phyloP scores from a whole-genome alignment of 805 yeast genomes.

The Kregervanrija fluxuum region DNA sequence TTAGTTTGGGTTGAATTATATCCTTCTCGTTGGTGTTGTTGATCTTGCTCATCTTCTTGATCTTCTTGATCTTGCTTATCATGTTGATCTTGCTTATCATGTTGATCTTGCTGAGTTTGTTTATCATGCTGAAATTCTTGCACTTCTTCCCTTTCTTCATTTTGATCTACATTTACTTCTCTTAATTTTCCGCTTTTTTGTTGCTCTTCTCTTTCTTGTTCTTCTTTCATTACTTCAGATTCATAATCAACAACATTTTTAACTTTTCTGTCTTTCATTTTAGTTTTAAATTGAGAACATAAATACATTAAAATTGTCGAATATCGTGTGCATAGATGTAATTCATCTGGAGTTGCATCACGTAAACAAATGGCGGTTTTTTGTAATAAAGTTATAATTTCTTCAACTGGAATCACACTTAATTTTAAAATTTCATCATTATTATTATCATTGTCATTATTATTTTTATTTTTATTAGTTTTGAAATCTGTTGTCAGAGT shows the following conservation, averaged over 20 bases:
- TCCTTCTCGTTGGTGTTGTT: slow-evolving; percentile 1
- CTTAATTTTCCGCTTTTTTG: neutral
- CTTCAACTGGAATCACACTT: slow-evolving; percentile 63
- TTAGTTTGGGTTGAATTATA: neutral
- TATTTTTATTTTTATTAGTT: slow-evolving; percentile 1
- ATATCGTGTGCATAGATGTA: slow-evolving; percentile 76
- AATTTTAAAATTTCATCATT: slow-evolving; percentile 34
- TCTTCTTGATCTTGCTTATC: slow-evolving; percentile 1
- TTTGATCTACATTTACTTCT: slow-evolving; percentile 6
- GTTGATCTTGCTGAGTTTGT: slow-evolving; percentile 2
- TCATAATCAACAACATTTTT: slow-evolving; percentile 22
- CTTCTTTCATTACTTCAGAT: slow-evolving; percentile 13
- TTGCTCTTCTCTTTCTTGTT: slow-evolving; percentile 6
- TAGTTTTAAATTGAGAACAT: slow-evolving; percentile 64
- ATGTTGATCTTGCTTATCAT: neutral
- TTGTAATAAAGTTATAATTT: slow-evolving; percentile 59
- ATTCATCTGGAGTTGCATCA: slow-evolving; percentile 84
- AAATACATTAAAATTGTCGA: slow-evolving; percentile 70
- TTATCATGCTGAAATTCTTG: neutral
- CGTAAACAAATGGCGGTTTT: slow-evolving; percentile 65
- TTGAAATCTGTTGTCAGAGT: slow-evolving; percentile 39
- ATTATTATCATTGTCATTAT: neutral
- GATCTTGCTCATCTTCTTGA: slow-evolving; percentile 1
- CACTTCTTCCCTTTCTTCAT: slow-evolving; percentile 6
- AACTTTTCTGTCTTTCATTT: slow-evolving; percentile 16